phyloP scores from a whole-genome alignment of 1,284 basidiomycete species.

The Chiua sp. region DNA sequence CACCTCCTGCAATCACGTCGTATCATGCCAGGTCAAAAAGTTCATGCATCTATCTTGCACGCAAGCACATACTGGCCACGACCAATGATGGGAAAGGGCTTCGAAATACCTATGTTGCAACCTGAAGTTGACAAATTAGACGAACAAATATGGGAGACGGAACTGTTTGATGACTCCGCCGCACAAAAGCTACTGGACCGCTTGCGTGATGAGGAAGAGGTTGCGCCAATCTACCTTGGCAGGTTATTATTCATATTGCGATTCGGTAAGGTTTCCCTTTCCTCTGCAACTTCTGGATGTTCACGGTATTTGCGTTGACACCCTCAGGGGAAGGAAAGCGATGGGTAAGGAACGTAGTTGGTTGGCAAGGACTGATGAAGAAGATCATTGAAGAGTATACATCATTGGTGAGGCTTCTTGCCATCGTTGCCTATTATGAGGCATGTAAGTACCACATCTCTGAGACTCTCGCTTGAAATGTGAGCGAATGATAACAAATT shows the following conservation, averaged over 20 bases:
- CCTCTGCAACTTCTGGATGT: background rate
- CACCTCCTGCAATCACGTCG: slow-evolving; percentile 26
- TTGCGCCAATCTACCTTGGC: slow-evolving; percentile 24
- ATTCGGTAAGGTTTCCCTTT: slow-evolving; percentile 17
- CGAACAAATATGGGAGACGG: slow-evolving; percentile 27
- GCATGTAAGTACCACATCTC: slow-evolving; percentile 16
- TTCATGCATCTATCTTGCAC: too few species aligned
- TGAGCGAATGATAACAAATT: too few species aligned
- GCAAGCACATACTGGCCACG: too few species aligned
- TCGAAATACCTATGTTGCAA: slow-evolving; percentile 25
- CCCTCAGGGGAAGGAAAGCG: slow-evolving; percentile 32
- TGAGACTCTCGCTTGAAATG: too few species aligned
- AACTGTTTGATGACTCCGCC: slow-evolving; percentile 28
- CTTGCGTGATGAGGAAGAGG: slow-evolving; percentile 15
- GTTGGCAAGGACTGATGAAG: slow-evolving; percentile 16
- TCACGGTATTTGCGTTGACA: background rate
- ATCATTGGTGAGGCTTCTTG: slow-evolving; percentile 28
- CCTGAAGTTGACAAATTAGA: slow-evolving; percentile 5
- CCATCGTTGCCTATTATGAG: slow-evolving; percentile 33
- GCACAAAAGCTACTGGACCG: slow-evolving; percentile 17
- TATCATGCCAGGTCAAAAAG: too few species aligned
- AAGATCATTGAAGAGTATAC: slow-evolving; percentile 22
- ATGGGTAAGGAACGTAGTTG: slow-evolving; percentile 14
- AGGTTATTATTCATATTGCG: slow-evolving; percentile 32
- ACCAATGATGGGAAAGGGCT: slow-evolving; percentile 37